Percentiles rank a stretch among this genome's conserved stretches.
These are phyloP conservation scores for Oryza punctata DNA, from an alignment of 176 grass and related monocot species.

Conservation along the genomic window DNA sequence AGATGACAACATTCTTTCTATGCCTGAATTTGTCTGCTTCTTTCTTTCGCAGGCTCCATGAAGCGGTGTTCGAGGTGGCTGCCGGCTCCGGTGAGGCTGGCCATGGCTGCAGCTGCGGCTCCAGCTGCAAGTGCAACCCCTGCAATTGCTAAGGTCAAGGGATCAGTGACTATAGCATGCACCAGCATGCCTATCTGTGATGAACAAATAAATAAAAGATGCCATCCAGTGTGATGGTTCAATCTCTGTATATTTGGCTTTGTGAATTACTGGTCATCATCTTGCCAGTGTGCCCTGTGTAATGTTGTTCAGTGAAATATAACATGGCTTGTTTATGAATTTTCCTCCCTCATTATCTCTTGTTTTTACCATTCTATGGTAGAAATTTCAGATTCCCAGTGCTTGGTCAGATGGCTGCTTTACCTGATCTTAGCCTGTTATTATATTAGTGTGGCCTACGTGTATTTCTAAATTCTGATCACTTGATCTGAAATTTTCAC, in stretches of 20 bases:
- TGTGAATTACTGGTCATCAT: neutral
- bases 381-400: neutral
- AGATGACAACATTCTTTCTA: neutral
- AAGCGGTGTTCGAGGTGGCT: neutral
- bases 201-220: neutral
- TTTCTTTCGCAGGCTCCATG: conserved; percentile 1
- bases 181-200: neutral
- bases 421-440: no score
- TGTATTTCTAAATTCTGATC: no score
- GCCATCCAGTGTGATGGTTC: neutral
- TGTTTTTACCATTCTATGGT: neutral
- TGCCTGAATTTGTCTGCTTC: neutral
- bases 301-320: neutral
- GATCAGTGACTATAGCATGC: neutral
- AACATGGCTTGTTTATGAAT: neutral
- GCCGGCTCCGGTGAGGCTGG: neutral
- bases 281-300: neutral
- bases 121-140: conserved; percentile 32
- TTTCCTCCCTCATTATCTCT: neutral
- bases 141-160: neutral
- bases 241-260: neutral
- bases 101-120: conserved; percentile 28
- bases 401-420: no score
- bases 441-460: no score
- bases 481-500: no score